Base-by-base conservation (phyloP, 2,329 filamentous ascomycete genomes). In the Sarocladium strictum region DNA sequence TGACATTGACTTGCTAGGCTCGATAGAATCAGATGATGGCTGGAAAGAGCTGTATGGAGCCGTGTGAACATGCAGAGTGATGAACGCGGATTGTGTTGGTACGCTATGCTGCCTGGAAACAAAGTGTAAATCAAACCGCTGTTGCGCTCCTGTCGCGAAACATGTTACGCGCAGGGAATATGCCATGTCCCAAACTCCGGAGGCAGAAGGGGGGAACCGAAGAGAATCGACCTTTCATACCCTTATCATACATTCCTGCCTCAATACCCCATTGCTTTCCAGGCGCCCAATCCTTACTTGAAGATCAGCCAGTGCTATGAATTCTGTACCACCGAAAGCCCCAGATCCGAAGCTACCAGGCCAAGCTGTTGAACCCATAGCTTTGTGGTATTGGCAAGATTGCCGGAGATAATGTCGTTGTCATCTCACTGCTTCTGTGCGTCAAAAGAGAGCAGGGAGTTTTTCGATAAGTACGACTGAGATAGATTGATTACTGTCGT, bases 31-130 rank as follows among this genome's bases (percentile, higher is more conserved):
- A n/a, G n/a, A n/a, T n/a, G n/a, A n/a, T n/a, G n/a, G n/a, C n/a
- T n/a, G n/a, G n/a, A n/a, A n/a, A n/a, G n/a, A n/a, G n/a, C n/a
- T n/a, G n/a, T n/a, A n/a, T n/a, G n/a, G n/a, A n/a, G n/a, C n/a
- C n/a, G 10, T 5, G 24, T n/a, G 23, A 35, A 19, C 4, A 35
- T 32, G 27, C 14, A 17, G 11, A 49, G 24, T 23, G n/a, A 43
- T 43, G 24, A 3, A 3, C 26, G 17, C 17, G 26, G 43, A 11
- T 23, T 17, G 4, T 47, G 41, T 59, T 56, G 41, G 41, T 58
- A 53, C 57, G 60, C 60, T 59, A 58, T 54, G 56, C 57, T 55
- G 49, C 47, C 38, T 53, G 57, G 53, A 59, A 60, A 54, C 53
- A 56, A 57, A 55, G 56, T 38, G 43, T 38, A 58, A 35, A 55